Conservation (phyloP, 2,329 filamentous ascomycete genomes). For the Mycosphaerelloides madeirae region DNA sequence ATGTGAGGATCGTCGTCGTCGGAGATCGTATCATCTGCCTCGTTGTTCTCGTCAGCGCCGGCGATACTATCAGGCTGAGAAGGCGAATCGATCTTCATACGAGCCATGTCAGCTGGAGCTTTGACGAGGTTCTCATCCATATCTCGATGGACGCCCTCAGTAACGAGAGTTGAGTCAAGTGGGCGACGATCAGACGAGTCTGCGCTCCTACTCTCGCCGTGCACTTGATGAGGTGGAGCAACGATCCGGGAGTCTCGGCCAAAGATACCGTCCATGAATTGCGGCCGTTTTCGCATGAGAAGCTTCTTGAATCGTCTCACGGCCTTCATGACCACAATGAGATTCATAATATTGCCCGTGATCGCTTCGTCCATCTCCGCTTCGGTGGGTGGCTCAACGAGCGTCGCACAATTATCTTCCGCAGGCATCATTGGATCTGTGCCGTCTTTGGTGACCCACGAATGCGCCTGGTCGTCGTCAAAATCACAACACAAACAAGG, state of each 20-base stretch:
- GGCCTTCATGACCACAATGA: constrained; percentile 86
- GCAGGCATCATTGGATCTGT: constrained; percentile 71
- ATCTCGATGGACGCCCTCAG: constrained; percentile 51
- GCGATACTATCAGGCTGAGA: background rate
- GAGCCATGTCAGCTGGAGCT: constrained; percentile 5
- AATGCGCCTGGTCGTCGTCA: constrained; percentile 61
- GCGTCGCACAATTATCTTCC: constrained; percentile 78
- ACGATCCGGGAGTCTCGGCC: constrained; percentile 56
- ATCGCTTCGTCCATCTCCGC: constrained; percentile 88
- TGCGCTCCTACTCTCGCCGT: constrained; percentile 36
- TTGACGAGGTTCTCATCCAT: constrained; percentile 25
- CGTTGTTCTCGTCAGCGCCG: background rate
- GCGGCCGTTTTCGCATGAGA: constrained; percentile 54
- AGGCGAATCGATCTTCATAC: constrained; percentile 8
- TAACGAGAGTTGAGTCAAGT: constrained; percentile 47
- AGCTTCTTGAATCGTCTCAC: constrained; percentile 82
- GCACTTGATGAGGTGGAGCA: constrained; percentile 44
- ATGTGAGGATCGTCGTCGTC: constrained; percentile 9
- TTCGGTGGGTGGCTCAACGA: constrained; percentile 79
- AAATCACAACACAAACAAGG: constrained; percentile 1
- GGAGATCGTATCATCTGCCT: background rate
- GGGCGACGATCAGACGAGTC: constrained; percentile 49
- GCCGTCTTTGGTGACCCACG: constrained; percentile 84
- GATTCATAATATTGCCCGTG: constrained; percentile 79
- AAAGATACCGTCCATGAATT: constrained; percentile 55